Conservation (phyloP, 2,329 filamentous ascomycete genomes). For the Nothopassalora personata region DNA sequence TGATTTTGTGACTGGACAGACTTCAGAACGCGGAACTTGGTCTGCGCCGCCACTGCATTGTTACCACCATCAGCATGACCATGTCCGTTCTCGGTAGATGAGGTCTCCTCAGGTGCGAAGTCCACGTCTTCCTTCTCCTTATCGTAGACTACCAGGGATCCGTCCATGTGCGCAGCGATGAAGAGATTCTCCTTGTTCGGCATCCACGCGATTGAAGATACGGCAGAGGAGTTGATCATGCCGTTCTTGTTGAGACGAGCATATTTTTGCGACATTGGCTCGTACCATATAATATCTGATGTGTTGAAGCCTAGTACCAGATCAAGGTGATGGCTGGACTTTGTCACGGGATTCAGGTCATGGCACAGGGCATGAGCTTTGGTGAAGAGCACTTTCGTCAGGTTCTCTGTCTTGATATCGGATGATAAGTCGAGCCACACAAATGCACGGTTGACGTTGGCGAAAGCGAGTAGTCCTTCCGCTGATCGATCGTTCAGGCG, state of each 20-base stretch:
- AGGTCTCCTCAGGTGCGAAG: slow-evolving; percentile 60
- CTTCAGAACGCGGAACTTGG: slow-evolving; percentile 68
- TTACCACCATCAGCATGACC: slow-evolving; percentile 17
- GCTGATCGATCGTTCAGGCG: slow-evolving; percentile 70
- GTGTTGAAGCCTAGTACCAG: slow-evolving; percentile 94
- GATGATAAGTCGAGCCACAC: slow-evolving; percentile 92
- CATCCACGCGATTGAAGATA: slow-evolving; percentile 87
- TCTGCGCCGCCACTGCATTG: slow-evolving; percentile 3
- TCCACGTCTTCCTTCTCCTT: slow-evolving; percentile 90
- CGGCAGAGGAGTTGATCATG: slow-evolving; percentile 76
- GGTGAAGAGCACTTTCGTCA: slow-evolving; percentile 95
- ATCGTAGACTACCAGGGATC: slow-evolving; percentile 86
- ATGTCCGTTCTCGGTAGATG: slow-evolving; percentile 28
- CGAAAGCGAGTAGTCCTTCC: slow-evolving; percentile 84
- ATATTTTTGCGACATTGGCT: slow-evolving; percentile 93
- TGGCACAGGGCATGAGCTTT: slow-evolving; percentile 94
- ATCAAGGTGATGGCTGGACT: slow-evolving; percentile 74
- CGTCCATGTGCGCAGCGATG: slow-evolving; percentile 86
- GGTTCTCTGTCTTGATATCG: slow-evolving; percentile 71
- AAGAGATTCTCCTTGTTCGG: slow-evolving; percentile 92
- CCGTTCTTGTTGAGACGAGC: slow-evolving; percentile 95
- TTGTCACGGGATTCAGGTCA: slow-evolving; percentile 81
- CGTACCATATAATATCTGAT: slow-evolving; percentile 97
- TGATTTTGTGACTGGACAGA: slow-evolving; percentile 92
- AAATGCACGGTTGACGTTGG: slow-evolving; percentile 90